Conservation (phyloP, 1,284 basidiomycete species). For the Heliocybe sulcata region DNA sequence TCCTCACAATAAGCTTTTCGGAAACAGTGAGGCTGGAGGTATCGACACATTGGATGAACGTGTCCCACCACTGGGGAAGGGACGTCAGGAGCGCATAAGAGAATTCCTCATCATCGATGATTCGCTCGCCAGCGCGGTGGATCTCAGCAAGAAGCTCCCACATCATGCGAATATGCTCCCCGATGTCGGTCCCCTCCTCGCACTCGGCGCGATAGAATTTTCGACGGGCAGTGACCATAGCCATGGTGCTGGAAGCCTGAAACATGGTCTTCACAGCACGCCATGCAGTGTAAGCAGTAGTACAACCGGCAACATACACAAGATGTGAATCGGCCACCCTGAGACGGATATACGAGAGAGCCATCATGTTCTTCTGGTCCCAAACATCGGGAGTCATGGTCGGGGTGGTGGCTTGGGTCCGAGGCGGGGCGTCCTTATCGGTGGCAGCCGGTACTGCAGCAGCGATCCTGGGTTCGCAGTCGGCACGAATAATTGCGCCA, state of each 20-base stretch:
- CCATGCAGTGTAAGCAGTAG: constrained; percentile 12
- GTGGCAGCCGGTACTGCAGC: neutral
- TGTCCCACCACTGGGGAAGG: constrained; percentile 28
- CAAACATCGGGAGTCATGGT: neutral
- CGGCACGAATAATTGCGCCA: neutral
- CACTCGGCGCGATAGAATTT: constrained; percentile 18
- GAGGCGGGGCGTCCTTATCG: neutral
- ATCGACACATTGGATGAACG: constrained; percentile 19
- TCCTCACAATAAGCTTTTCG: constrained; percentile 20
- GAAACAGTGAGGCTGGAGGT: constrained; percentile 16
- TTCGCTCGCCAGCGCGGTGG: constrained; percentile 3
- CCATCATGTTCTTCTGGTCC: neutral
- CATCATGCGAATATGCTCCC: constrained; percentile 22
- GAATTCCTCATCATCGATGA: constrained; percentile 24
- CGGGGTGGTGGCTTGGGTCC: neutral
- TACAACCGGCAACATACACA: neutral
- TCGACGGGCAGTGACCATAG: constrained; percentile 15
- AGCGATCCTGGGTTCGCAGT: neutral
- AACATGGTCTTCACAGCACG: constrained; percentile 16
- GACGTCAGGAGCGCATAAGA: constrained; percentile 25
- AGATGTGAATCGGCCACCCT: neutral
- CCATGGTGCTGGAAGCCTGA: constrained; percentile 18
- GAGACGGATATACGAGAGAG: neutral
- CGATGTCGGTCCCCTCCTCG: constrained; percentile 18
- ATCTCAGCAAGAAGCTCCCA: constrained; percentile 15